These are phyloP conservation scores for Phytophthora constricta DNA, from an alignment of 352 stramenopile genomes.

Conservation along the genomic window DNA sequence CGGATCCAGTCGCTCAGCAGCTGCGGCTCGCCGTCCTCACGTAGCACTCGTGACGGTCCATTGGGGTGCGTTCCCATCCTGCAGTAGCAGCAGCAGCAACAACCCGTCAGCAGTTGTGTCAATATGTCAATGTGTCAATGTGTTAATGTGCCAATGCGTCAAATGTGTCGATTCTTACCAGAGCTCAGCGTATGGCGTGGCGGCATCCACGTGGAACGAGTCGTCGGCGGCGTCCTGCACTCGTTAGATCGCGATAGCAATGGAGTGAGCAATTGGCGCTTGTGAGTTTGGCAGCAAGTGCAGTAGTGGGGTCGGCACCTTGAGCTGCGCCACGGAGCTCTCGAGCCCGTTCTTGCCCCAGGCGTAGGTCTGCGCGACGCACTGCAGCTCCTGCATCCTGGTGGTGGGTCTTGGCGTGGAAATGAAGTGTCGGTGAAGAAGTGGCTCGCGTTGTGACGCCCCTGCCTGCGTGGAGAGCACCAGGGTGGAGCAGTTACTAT, in stretches of 20 bases:
- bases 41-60: slow-evolving; percentile 84
- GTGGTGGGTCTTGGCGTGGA: not conserved
- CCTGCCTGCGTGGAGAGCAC: no score
- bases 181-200: slow-evolving; percentile 84
- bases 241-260: slow-evolving; percentile 5
- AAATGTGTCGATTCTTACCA: slow-evolving; percentile 58
- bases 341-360: slow-evolving; percentile 90
- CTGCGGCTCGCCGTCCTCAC: slow-evolving; percentile 45
- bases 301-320: no score
- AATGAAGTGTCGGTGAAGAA: not conserved
- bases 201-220: slow-evolving; percentile 51
- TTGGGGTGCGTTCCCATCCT: slow-evolving; percentile 96
- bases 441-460: slow-evolving; percentile 23
- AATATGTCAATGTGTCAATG: not conserved
- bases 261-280: not conserved
- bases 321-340: slow-evolving; percentile 89
- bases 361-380: slow-evolving; percentile 89
- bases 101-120: slow-evolving; percentile 13
- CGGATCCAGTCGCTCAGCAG: slow-evolving; percentile 70
- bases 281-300: no score
- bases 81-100: slow-evolving; percentile 9
- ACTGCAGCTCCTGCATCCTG: slow-evolving; percentile 80
- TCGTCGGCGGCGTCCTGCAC: slow-evolving; percentile 56
- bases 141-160: no score
- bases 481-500: slow-evolving; percentile 7